Conservation (phyloP, 2,329 filamentous ascomycete species). For the Pezicula rhizophila region DNA sequence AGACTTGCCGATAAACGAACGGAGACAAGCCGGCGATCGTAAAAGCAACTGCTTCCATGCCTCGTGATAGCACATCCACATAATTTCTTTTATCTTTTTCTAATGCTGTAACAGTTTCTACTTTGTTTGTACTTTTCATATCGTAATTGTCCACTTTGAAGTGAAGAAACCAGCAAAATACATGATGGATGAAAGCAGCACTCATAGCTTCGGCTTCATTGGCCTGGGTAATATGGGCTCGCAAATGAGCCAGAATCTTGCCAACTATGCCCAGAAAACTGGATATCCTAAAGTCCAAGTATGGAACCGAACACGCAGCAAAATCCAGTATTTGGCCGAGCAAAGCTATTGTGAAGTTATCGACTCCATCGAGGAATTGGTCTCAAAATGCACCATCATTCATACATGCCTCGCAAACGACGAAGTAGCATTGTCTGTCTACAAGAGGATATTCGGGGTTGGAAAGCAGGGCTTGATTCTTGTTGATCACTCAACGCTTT, state of each 20-base stretch:
- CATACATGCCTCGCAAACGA: slow-evolving; percentile 1
- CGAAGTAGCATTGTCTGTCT: neutral
- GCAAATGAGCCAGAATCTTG: neutral
- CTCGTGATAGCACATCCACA: too few relatives aligned
- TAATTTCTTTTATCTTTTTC: too few relatives aligned
- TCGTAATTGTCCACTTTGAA: too few relatives aligned
- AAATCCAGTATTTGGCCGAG: neutral
- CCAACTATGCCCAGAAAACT: neutral
- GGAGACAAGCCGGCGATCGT: too few relatives aligned
- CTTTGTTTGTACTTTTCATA: too few relatives aligned
- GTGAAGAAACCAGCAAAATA: too few relatives aligned
- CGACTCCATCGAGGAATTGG: neutral
- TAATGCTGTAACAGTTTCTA: too few relatives aligned
- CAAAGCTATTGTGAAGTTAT: neutral
- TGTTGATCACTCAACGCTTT: neutral
- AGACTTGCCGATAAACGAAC: too few relatives aligned
- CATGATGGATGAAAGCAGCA: neutral
- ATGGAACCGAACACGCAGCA: neutral
- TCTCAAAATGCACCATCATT: neutral
- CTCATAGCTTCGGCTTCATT: neutral
- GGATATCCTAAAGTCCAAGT: neutral
- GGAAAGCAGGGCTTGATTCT: neutral
- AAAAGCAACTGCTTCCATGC: too few relatives aligned
- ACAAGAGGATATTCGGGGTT: neutral
- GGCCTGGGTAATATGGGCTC: neutral